A percentile compares a stretch with the other conserved stretches of the same genome.
Evolutionary conservation across 83 land plant species (phyloP).

Genomic region (Diphasiastrum complanatum): DNA sequence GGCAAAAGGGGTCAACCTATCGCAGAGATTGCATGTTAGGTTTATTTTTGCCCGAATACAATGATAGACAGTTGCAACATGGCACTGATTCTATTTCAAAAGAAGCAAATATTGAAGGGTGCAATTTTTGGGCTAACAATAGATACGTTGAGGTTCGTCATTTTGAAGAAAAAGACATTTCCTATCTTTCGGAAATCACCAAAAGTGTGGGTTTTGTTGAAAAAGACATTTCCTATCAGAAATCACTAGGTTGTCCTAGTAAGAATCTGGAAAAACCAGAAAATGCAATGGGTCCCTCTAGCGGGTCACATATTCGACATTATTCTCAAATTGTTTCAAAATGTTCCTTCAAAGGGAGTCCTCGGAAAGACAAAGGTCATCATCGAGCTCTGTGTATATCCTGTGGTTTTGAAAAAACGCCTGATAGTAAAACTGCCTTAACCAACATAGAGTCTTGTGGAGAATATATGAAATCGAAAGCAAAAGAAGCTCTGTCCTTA

Average conservation of each 20-base stretch:
- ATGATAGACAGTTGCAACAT: slow-evolving; percentile 2
- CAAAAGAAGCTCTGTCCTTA: slow-evolving; percentile 36
- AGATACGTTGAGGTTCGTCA: slow-evolving; percentile 40
- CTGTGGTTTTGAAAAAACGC: neutral
- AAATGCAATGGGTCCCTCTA: too few species aligned
- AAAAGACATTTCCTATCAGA: neutral
- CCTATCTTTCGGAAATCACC: slow-evolving; percentile 42
- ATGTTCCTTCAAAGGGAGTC: too few species aligned
- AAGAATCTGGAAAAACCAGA: slow-evolving; percentile 4
- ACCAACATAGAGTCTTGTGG: too few species aligned
- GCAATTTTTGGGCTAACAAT: slow-evolving; percentile 28
- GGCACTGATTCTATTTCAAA: neutral
- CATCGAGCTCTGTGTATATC: neutral
- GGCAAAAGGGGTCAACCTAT: neutral
- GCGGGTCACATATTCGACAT: too few species aligned
- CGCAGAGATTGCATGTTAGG: neutral
- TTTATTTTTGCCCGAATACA: neutral
- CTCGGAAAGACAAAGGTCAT: neutral
- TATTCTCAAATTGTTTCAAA: too few species aligned
- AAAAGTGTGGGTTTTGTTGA: slow-evolving; percentile 7
- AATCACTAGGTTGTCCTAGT: neutral
- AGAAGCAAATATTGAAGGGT: slow-evolving; percentile 16
- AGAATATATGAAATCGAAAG: slow-evolving; percentile 32
- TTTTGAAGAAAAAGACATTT: slow-evolving; percentile 65
- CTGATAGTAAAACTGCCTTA: neutral